Evolutionary conservation across 106 monocot species (phyloP).

Genomic region (Phalaenopsis equestris): DNA sequence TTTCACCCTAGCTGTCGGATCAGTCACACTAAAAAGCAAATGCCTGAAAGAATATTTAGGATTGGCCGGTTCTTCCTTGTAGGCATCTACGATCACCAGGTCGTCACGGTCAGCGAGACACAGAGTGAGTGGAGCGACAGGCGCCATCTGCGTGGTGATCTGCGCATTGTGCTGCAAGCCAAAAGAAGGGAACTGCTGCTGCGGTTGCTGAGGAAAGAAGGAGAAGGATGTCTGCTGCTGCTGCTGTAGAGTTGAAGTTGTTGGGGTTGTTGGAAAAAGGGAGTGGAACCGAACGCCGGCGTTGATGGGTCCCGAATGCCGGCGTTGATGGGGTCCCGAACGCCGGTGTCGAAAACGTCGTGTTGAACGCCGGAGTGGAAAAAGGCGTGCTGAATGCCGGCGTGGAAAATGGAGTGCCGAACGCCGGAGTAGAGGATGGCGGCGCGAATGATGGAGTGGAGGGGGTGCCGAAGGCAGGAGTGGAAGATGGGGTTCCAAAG

Average conservation of each 20-base stretch:
- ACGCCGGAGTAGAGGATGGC: slow-evolving; percentile 7
- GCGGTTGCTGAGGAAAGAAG: slow-evolving; percentile 36
- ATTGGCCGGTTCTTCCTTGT: slow-evolving; percentile 82
- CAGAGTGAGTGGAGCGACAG: slow-evolving; percentile 62
- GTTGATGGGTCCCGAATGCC: slow-evolving; percentile 19
- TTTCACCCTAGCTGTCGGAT: slow-evolving; percentile 67
- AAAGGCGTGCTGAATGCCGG: slow-evolving; percentile 12
- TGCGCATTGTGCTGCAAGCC: slow-evolving; percentile 22
- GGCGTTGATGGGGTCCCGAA: slow-evolving; percentile 14
- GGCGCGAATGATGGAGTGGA: slow-evolving; percentile 17
- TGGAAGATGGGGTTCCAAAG: slow-evolving; percentile 19
- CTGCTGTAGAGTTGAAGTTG: slow-evolving; percentile 29
- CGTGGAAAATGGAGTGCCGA: slow-evolving; percentile 14
- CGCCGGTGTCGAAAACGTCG: background rate
- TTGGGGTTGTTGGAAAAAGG: slow-evolving; percentile 28
- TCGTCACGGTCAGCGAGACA: slow-evolving; percentile 76
- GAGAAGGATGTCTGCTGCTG: slow-evolving; percentile 15
- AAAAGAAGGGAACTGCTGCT: slow-evolving; percentile 22
- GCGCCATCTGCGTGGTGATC: slow-evolving; percentile 92
- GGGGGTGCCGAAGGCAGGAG: slow-evolving; percentile 23
- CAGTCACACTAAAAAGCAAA: slow-evolving; percentile 90
- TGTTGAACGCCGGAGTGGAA: slow-evolving; percentile 17
- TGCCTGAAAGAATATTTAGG: slow-evolving; percentile 80
- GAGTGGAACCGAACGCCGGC: slow-evolving; percentile 20
- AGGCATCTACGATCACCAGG: slow-evolving; percentile 80